phyloP scores from a whole-genome alignment of 441 rosid genomes.

The Bruguiera hainesii region DNA sequence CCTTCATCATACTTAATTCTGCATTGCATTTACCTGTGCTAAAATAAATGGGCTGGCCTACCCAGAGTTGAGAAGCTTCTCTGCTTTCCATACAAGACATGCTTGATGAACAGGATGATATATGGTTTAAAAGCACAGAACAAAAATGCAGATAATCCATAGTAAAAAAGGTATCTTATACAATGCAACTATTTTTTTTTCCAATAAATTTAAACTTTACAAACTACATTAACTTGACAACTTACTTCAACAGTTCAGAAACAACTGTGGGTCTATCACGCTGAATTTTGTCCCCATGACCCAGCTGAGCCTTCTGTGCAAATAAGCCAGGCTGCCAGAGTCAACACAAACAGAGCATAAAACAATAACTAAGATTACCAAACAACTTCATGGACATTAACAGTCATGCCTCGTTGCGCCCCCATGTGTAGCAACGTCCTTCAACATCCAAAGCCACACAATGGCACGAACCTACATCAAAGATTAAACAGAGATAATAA shows the following conservation, averaged over 20 bases:
- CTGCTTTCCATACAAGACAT: background rate
- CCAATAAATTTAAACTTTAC: background rate
- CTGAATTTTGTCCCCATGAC: slow-evolving; percentile 89
- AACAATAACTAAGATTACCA: slow-evolving; percentile 3
- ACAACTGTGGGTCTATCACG: slow-evolving; percentile 93
- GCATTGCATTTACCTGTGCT: background rate
- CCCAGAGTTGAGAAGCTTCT: background rate
- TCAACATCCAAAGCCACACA: slow-evolving; percentile 93
- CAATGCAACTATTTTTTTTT: too few species aligned
- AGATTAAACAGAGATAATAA: background rate
- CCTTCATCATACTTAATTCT: too few species aligned
- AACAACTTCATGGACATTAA: slow-evolving; percentile 9
- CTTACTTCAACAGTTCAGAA: slow-evolving; percentile 86
- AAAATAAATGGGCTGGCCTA: too few species aligned
- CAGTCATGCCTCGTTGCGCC: slow-evolving; percentile 81
- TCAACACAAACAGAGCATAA: slow-evolving; percentile 10
- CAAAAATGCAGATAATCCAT: background rate
- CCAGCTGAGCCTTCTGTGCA: slow-evolving; percentile 89
- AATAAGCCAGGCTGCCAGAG: slow-evolving; percentile 23
- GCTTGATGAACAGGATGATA: too few species aligned
- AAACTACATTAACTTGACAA: background rate
- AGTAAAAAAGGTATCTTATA: background rate
- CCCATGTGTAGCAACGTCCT: slow-evolving; percentile 99
- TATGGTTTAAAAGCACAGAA: background rate
- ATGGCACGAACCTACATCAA: slow-evolving; percentile 75